Conservation (phyloP, 495 filamentous ascomycete genomes). For the Trypethelium eluteriae region DNA sequence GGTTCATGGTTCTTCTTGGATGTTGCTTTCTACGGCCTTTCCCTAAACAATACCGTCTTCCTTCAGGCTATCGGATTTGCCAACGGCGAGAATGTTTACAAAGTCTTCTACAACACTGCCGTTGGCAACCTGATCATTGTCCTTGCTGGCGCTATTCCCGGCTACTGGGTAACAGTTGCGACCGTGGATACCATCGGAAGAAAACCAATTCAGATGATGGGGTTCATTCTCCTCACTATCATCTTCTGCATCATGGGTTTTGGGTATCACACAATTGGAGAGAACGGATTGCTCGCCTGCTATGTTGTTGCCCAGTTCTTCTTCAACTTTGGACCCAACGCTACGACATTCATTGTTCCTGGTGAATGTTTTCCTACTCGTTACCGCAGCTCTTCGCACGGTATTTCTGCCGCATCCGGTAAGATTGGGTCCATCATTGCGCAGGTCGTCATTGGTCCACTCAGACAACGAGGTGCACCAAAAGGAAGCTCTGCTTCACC, state of each 20-base stretch:
- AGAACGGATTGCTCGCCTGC: slow-evolving; percentile 52
- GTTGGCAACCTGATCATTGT: slow-evolving; percentile 35
- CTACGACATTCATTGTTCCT: slow-evolving; percentile 84
- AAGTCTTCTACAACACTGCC: slow-evolving; percentile 27
- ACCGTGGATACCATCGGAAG: slow-evolving; percentile 32
- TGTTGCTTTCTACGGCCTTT: slow-evolving; percentile 71
- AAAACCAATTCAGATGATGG: slow-evolving; percentile 32
- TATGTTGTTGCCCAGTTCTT: slow-evolving; percentile 81
- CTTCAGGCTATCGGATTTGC: slow-evolving; percentile 29
- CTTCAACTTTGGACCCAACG: slow-evolving; percentile 83
- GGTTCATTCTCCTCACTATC: slow-evolving; percentile 33
- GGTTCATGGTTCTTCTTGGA: slow-evolving; percentile 75
- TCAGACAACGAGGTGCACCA: slow-evolving; percentile 30
- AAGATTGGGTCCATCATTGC: slow-evolving; percentile 69
- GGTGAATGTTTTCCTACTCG: slow-evolving; percentile 87
- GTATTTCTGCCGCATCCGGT: slow-evolving; percentile 72
- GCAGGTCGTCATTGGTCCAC: slow-evolving; percentile 44
- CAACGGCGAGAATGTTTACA: slow-evolving; percentile 28
- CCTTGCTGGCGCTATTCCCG: slow-evolving; percentile 34
- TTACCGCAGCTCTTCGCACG: slow-evolving; percentile 76
- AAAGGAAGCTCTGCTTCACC: slow-evolving; percentile 37
- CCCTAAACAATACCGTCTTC: slow-evolving; percentile 55
- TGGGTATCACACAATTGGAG: slow-evolving; percentile 26
- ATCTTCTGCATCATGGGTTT: slow-evolving; percentile 33
- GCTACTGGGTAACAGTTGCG: slow-evolving; percentile 37